Percentiles rank a stretch among this genome's conserved stretches.
Evolutionary conservation across 345 rosid species (phyloP).

Genomic region (Salix suchowensis): DNA sequence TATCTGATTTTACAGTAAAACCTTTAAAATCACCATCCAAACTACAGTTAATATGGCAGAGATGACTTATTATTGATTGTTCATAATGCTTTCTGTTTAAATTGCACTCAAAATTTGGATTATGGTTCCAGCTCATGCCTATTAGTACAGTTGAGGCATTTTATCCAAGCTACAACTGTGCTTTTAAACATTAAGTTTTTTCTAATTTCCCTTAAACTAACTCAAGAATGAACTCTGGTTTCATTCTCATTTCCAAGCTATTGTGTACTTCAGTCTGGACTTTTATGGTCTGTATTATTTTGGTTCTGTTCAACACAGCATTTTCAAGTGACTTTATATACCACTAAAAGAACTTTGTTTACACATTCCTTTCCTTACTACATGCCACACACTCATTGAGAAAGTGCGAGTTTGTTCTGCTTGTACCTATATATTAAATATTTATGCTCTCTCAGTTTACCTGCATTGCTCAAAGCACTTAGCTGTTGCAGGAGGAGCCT

Average conservation of each 20-base stretch:
- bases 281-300: not conserved
- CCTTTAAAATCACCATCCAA: not conserved
- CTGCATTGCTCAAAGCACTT: conserved; percentile 12
- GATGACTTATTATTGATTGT: not conserved
- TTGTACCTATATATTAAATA: too few species aligned
- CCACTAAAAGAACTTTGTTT: too few species aligned
- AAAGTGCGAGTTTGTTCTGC: too few species aligned
- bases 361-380: too few species aligned
- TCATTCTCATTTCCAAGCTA: not conserved
- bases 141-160: not conserved
- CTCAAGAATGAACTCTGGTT: not conserved
- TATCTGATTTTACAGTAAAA: not conserved
- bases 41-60: not conserved
- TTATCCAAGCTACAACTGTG: not conserved
- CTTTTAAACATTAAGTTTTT: not conserved
- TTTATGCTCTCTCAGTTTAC: not conserved
- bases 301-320: too few species aligned
- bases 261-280: not conserved
- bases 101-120: too few species aligned
- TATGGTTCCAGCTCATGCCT: not conserved
- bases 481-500: conserved; percentile 40
- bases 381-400: too few species aligned
- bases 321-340: not conserved
- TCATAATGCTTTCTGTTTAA: too few species aligned
- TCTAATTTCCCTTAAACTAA: not conserved